These are phyloP conservation scores for Leavenworthia alabamica DNA, from an alignment of 345 rosid genomes.

Conservation along the genomic window DNA sequence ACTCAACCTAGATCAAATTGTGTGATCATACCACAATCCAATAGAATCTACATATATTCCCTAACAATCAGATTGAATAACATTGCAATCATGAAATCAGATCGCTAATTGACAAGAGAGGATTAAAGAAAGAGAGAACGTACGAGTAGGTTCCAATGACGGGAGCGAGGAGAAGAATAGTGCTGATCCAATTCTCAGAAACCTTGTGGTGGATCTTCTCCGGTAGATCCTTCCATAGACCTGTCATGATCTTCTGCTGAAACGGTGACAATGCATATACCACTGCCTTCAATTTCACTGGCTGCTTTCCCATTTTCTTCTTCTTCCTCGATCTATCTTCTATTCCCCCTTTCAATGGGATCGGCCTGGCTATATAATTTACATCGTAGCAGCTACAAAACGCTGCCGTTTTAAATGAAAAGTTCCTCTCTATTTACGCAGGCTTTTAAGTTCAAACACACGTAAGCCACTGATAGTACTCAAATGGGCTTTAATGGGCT, in stretches of 20 bases:
- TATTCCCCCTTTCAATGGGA: too few species aligned
- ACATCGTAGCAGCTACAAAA: background rate
- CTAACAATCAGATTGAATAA: background rate
- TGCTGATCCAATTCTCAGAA: constrained; percentile 75
- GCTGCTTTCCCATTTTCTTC: constrained; percentile 56
- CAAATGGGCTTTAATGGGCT: too few species aligned
- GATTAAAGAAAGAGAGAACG: background rate
- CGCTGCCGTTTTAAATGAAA: background rate
- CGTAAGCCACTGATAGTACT: too few species aligned
- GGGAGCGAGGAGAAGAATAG: constrained; percentile 60
- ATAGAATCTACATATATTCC: background rate
- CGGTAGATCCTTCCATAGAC: constrained; percentile 68
- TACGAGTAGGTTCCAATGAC: constrained; percentile 61
- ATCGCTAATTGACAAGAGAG: background rate
- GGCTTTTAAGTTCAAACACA: background rate
- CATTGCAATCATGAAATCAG: background rate
- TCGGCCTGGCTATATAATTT: too few species aligned
- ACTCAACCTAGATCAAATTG: too few species aligned
- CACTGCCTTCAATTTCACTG: constrained; percentile 79
- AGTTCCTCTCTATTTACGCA: background rate
- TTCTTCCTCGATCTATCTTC: background rate
- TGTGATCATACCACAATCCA: too few species aligned
- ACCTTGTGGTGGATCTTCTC: constrained; percentile 74
- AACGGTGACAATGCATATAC: constrained; percentile 71
- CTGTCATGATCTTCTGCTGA: constrained; percentile 70